Evolutionary conservation across 2,329 filamentous ascomycete species (phyloP).

Genomic region (Pseudocercospora vitis): DNA sequence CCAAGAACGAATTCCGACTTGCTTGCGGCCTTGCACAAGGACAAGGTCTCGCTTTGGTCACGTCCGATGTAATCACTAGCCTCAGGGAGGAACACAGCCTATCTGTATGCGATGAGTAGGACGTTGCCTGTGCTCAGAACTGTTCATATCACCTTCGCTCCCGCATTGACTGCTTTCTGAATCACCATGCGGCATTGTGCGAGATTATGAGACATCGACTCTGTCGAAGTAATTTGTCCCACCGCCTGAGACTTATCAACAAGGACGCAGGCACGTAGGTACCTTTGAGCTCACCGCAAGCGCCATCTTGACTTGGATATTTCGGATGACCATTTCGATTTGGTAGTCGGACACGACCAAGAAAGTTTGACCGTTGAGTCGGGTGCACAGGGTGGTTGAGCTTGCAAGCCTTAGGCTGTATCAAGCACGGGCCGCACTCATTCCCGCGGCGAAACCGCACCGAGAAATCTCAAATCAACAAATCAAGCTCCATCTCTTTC

Average conservation of each 20-base stretch:
- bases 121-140: not conserved
- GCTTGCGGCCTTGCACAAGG: slow-evolving; percentile 66
- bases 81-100: slow-evolving; percentile 88
- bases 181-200: slow-evolving; percentile 72
- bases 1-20: slow-evolving; percentile 74
- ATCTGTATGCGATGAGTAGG: slow-evolving; percentile 13
- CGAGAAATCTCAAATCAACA: not conserved
- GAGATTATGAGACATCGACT: slow-evolving; percentile 75
- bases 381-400: no score
- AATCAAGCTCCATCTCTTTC: not conserved
- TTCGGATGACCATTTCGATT: slow-evolving; percentile 6
- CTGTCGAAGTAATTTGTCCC: slow-evolving; percentile 85
- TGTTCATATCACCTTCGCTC: slow-evolving; percentile 64
- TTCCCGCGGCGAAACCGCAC: slow-evolving; percentile 5
- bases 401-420: no score
- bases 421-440: not conserved
- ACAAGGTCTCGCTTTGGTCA: slow-evolving; percentile 65
- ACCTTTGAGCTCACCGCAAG: slow-evolving; percentile 25
- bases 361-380: not conserved
- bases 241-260: slow-evolving; percentile 64
- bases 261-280: not conserved
- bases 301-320: slow-evolving; percentile 26
- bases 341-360: not conserved
- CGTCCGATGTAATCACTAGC: slow-evolving; percentile 83
- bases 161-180: slow-evolving; percentile 68